Conservation (phyloP, 208 protist genomes). For the Crithidia bombi region DNA sequence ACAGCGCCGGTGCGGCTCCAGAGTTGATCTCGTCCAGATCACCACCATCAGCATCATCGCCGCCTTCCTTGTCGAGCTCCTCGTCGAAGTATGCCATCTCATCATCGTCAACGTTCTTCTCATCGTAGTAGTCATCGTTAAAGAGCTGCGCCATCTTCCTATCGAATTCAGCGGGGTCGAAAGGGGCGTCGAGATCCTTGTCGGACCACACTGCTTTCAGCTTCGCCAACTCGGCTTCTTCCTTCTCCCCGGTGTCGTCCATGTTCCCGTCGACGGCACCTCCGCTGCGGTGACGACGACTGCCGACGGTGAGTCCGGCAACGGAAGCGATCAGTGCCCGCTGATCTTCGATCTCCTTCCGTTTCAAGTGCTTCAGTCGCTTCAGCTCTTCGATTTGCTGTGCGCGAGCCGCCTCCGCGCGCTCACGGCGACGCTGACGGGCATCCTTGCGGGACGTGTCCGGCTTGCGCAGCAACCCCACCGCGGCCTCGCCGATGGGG, state of each 20-base stretch:
- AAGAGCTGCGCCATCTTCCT: conserved; percentile 89
- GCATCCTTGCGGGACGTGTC: conserved; percentile 82
- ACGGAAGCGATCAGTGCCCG: conserved; percentile 83
- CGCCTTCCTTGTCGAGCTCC: conserved; percentile 61
- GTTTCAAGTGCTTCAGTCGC: conserved; percentile 89
- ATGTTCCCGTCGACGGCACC: neutral
- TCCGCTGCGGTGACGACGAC: neutral
- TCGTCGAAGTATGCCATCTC: conserved; percentile 89
- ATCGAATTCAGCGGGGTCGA: conserved; percentile 87
- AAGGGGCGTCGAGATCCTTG: conserved; percentile 83
- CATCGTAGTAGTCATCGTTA: conserved; percentile 88
- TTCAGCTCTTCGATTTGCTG: conserved; percentile 88
- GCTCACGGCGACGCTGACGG: conserved; percentile 74
- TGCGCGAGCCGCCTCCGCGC: conserved; percentile 61
- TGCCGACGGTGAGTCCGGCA: conserved; percentile 45
- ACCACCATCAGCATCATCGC: conserved; percentile 19
- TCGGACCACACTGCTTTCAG: conserved; percentile 78
- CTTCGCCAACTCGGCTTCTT: conserved; percentile 57
- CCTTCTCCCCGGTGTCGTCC: conserved; percentile 44
- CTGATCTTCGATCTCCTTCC: conserved; percentile 88
- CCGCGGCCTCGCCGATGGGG: conserved; percentile 68
- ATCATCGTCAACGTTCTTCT: conserved; percentile 84
- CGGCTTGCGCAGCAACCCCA: conserved; percentile 74
- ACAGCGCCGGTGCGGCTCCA: conserved; percentile 50
- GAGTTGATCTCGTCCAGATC: conserved; percentile 30